phyloP scores from a whole-genome alignment of 345 rosid species.

The Mallotus nudiflorus region DNA sequence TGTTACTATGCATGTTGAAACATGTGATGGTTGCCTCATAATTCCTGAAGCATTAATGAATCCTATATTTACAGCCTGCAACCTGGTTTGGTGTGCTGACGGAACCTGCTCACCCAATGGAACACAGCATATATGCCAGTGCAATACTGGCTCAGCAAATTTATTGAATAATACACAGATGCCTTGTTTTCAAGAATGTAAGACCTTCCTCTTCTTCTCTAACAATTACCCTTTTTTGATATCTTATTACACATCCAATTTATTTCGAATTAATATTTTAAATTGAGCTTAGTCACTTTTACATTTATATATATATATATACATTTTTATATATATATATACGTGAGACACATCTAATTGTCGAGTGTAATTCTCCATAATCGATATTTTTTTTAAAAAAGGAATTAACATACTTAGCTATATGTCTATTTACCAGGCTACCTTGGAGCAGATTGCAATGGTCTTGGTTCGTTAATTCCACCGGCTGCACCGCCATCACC shows the following conservation, averaged over 20 bases:
- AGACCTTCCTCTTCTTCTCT: slow-evolving; percentile 12
- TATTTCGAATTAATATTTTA: too few relatives aligned
- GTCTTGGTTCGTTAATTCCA: not conserved
- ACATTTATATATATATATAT: too few relatives aligned
- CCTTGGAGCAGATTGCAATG: slow-evolving; percentile 15
- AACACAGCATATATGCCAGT: slow-evolving; percentile 34
- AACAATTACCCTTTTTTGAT: too few relatives aligned
- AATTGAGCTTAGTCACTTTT: too few relatives aligned
- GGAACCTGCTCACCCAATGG: slow-evolving; percentile 40
- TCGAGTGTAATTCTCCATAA: too few relatives aligned
- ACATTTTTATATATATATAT: too few relatives aligned
- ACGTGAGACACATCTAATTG: too few relatives aligned
- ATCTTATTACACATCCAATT: too few relatives aligned
- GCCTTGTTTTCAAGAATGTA: slow-evolving; percentile 39
- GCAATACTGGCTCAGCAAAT: slow-evolving; percentile 34
- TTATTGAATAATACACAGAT: slow-evolving; percentile 11
- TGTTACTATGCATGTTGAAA: not conserved
- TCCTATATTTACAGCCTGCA: slow-evolving; percentile 34
- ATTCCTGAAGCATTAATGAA: not conserved
- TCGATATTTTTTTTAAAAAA: too few relatives aligned
- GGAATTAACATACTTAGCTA: too few relatives aligned
- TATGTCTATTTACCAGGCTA: not conserved
- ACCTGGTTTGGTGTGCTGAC: slow-evolving; percentile 39
- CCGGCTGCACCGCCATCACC: not conserved
- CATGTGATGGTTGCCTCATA: not conserved